These are phyloP conservation scores for Brassica rapa DNA, from an alignment of 345 rosid genomes.

Conservation along the genomic window DNA sequence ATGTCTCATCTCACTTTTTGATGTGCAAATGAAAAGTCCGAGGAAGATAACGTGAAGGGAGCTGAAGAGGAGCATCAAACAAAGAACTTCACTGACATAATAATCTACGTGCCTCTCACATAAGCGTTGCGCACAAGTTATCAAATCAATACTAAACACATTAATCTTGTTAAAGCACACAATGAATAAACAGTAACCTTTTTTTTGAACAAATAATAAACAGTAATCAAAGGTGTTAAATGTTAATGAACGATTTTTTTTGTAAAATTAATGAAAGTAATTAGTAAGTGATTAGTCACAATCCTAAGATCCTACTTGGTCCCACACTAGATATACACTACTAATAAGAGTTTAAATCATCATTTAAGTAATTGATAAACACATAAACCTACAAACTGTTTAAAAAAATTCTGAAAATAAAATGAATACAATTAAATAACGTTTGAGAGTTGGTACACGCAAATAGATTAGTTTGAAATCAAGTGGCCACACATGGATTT, in stretches of 20 bases:
- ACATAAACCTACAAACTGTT: constrained; percentile 4
- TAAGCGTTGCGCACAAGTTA: not conserved
- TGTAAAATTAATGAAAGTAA: not conserved
- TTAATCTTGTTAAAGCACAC: not conserved
- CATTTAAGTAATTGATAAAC: not conserved
- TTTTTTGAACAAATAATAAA: not conserved
- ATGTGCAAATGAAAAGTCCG: not conserved
- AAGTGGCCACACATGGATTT: constrained; percentile 14
- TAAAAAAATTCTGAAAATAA: not conserved
- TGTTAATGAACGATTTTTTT: no score
- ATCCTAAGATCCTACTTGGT: not conserved
- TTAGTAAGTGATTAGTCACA: not conserved
- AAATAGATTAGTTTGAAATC: not conserved
- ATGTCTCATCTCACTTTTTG: not conserved
- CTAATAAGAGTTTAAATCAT: not conserved
- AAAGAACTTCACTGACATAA: not conserved
- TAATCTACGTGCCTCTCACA: not conserved
- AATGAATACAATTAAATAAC: not conserved
- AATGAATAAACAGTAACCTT: not conserved
- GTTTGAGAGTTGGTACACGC: not conserved
- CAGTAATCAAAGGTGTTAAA: not conserved
- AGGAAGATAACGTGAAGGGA: not conserved
- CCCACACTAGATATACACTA: not conserved
- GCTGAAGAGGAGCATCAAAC: not conserved
- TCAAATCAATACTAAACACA: not conserved